phyloP scores from a whole-genome alignment of 2,329 filamentous ascomycete genomes.

The Beauveria pseudobassiana region DNA sequence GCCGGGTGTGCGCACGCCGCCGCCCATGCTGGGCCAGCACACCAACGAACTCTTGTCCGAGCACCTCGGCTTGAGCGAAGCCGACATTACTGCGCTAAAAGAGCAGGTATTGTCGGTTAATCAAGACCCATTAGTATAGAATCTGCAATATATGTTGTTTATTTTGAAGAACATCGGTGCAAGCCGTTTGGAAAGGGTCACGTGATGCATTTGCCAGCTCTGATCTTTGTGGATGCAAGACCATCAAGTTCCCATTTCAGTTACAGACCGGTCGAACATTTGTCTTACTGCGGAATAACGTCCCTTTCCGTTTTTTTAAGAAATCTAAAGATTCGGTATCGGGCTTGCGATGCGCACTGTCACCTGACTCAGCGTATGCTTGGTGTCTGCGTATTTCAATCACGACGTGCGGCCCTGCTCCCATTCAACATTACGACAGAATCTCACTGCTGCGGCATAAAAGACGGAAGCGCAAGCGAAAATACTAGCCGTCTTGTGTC shows the following conservation, averaged over 20 bases:
- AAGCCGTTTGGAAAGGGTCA: background rate
- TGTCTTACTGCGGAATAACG: background rate
- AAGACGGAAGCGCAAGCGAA: background rate
- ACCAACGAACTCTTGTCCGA: conserved; percentile 67
- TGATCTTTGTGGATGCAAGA: background rate
- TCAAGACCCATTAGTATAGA: background rate
- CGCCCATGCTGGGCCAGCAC: conserved; percentile 81
- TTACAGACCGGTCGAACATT: background rate
- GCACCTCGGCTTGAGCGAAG: conserved; percentile 51
- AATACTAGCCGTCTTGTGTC: too few relatives aligned
- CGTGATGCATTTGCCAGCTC: background rate
- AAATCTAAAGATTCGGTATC: background rate
- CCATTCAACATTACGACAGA: background rate
- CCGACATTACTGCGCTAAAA: conserved; percentile 55
- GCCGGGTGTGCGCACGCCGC: conserved; percentile 67
- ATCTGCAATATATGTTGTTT: background rate
- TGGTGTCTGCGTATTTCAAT: background rate
- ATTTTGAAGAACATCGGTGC: background rate
- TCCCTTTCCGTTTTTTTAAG: background rate
- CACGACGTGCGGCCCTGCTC: background rate
- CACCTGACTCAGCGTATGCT: background rate
- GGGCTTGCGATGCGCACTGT: background rate
- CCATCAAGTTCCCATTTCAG: background rate
- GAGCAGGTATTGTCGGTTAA: conserved; percentile 55
- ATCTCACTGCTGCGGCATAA: background rate